These are phyloP conservation scores for Spiraea crenata DNA, from an alignment of 331 rosid genomes.

Conservation along the genomic window DNA sequence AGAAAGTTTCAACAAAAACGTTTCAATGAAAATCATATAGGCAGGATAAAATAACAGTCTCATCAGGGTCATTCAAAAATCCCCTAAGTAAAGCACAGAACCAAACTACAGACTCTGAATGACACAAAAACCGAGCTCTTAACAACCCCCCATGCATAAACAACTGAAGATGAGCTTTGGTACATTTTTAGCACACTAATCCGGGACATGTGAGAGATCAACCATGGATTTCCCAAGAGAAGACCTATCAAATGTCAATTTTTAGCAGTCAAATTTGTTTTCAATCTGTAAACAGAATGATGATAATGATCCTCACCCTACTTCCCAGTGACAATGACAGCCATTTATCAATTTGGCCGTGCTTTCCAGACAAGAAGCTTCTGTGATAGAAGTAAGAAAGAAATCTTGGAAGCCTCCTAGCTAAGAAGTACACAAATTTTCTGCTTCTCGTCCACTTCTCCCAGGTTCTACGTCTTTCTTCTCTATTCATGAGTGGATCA, in stretches of 20 bases:
- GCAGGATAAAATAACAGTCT: background rate
- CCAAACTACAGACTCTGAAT: background rate
- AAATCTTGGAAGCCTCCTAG: conserved; percentile 60
- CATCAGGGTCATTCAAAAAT: background rate
- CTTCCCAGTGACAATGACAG: conserved; percentile 79
- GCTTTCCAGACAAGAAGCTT: conserved; percentile 96
- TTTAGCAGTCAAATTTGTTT: background rate
- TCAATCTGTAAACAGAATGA: background rate
- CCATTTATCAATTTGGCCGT: conserved; percentile 81
- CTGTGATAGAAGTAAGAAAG: conserved; percentile 63
- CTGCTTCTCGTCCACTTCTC: conserved; percentile 64
- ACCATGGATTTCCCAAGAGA: background rate
- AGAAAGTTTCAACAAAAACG: conserved; percentile 21
- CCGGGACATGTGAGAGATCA: background rate
- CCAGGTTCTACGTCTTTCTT: conserved; percentile 86
- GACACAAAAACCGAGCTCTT: background rate
- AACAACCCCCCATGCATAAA: background rate
- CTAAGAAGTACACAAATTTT: conserved; percentile 67
- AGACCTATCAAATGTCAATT: background rate
- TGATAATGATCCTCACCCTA: conserved; percentile 53
- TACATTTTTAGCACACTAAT: background rate
- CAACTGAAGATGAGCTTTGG: background rate
- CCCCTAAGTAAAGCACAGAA: background rate
- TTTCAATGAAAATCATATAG: background rate
- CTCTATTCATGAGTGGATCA: conserved; percentile 69